A percentile compares a stretch with the other conserved stretches of the same genome.
phyloP scores from a whole-genome alignment of 148 eudicot species.

The Chenopodium quinoa region DNA sequence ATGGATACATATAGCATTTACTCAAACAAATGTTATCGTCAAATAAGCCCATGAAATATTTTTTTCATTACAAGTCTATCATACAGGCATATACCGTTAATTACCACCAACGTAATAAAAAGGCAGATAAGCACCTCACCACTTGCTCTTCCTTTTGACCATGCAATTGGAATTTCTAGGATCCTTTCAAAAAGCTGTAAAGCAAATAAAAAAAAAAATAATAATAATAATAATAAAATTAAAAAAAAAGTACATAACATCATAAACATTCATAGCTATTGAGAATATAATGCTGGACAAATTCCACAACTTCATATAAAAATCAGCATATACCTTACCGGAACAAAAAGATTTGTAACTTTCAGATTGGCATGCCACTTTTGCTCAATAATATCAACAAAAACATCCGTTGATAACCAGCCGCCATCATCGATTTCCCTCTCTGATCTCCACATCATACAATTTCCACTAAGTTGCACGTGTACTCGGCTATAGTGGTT shows the following conservation, averaged over 20 bases:
- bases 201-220: conserved; percentile 20
- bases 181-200: conserved; percentile 93
- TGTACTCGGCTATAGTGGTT: conserved; percentile 82
- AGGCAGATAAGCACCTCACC: conserved; percentile 95
- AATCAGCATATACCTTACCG: conserved; percentile 64
- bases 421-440: conserved; percentile 72
- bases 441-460: conserved; percentile 89
- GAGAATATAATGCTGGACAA: background rate
- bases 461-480: conserved; percentile 82
- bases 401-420: conserved; percentile 90
- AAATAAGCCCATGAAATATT: too few relatives aligned
- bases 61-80: too few relatives aligned
- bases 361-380: conserved; percentile 95
- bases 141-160: conserved; percentile 96
- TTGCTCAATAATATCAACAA: conserved; percentile 88
- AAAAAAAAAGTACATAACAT: conserved; percentile 7
- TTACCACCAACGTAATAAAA: conserved; percentile 1
- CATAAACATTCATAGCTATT: background rate
- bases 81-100: too few relatives aligned
- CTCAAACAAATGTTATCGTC: too few relatives aligned
- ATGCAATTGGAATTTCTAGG: conserved; percentile 85
- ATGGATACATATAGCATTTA: too few relatives aligned
- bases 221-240: too few relatives aligned
- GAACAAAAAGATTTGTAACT: conserved; percentile 75
- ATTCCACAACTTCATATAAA: conserved; percentile 1